Base-by-base conservation (phyloP, 306 rosid species). In the Lagenaria siceraria region DNA sequence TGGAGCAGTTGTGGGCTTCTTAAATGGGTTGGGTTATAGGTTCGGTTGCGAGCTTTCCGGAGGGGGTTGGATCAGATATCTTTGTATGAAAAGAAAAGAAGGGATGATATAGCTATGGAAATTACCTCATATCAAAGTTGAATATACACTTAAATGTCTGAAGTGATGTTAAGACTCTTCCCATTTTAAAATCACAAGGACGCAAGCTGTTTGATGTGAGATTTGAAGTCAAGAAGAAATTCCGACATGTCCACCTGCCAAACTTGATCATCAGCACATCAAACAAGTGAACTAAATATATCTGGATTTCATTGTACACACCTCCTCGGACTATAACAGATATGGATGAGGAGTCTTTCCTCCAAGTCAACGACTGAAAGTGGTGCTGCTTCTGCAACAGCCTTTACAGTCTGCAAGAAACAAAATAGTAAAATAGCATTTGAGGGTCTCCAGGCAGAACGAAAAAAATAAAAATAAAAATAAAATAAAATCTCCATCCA, bases 181-280 rank as follows among this genome's bases (percentile, higher is more conserved):
- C 97, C 97, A 87, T 87, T 82, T 90, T 95, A 77, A 95, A 95
- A 84, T 95, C 99, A 81, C 96, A 95, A 69, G 97, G 97, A 31
- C 93, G 87, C 66, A 95, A 82, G 84, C 89, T 88, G 82, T 87
- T 89, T 29, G 97, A 89, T 21, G 97, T 83, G 80, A 95, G 83
- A 84, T 87, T 92, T 52, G 96, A 87, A 61, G 93, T 86, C 74
- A 88, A 76, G 3, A 88, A 81, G 71, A 93, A 95, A 78, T 81
- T 90, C 75, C 97, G 89, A 81, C 97, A 92, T 17, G 90, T 87
- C 99, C 99, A 95, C 86, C 99, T 95, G 65, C 82, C 77, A 72
- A 74, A 33, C 51, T 71, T 68, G 54, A 66, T 55, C 54, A 75
- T 74, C 71, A 84, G 78, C 78, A 52, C 27, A 21, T 35, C 59